Conservation (phyloP, 805 yeast species). For the Saturnispora halmiae region DNA sequence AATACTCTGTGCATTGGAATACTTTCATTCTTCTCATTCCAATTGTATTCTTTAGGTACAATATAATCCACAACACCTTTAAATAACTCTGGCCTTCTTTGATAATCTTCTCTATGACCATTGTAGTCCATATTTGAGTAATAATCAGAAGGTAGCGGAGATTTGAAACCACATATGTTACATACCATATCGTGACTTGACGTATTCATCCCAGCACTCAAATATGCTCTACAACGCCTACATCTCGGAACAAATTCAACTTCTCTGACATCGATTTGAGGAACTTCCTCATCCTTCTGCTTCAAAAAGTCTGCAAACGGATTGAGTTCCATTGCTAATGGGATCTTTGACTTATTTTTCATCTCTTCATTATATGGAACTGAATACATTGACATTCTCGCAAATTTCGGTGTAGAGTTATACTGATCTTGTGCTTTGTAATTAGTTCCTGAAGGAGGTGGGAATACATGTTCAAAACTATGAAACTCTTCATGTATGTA, state of each 20-base stretch:
- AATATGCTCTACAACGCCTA: slow-evolving; percentile 80
- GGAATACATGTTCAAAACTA: slow-evolving; percentile 68
- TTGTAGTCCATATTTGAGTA: slow-evolving; percentile 49
- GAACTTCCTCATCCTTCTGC: slow-evolving; percentile 40
- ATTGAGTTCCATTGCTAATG: slow-evolving; percentile 69
- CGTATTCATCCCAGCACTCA: slow-evolving; percentile 74
- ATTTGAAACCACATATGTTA: slow-evolving; percentile 78
- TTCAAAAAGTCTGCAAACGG: slow-evolving; percentile 66
- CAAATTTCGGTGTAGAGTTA: slow-evolving; percentile 68
- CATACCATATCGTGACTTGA: slow-evolving; percentile 62
- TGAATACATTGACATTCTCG: slow-evolving; percentile 71
- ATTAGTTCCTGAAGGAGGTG: slow-evolving; percentile 75
- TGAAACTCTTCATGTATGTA: slow-evolving; percentile 41
- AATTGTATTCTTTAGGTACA: slow-evolving; percentile 67
- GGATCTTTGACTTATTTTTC: slow-evolving; percentile 61
- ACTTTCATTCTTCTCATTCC: slow-evolving; percentile 20
- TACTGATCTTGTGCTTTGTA: slow-evolving; percentile 74
- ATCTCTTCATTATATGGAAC: slow-evolving; percentile 69
- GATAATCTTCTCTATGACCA: slow-evolving; percentile 56
- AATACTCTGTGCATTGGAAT: slow-evolving; percentile 27
- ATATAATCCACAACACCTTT: slow-evolving; percentile 78
- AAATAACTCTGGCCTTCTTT: slow-evolving; percentile 63
- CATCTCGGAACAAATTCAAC: slow-evolving; percentile 77
- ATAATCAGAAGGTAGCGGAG: slow-evolving; percentile 60
- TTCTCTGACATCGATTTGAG: slow-evolving; percentile 52